Base-by-base conservation (phyloP, 1,139 yeast species). In the Taphrina confusa region DNA sequence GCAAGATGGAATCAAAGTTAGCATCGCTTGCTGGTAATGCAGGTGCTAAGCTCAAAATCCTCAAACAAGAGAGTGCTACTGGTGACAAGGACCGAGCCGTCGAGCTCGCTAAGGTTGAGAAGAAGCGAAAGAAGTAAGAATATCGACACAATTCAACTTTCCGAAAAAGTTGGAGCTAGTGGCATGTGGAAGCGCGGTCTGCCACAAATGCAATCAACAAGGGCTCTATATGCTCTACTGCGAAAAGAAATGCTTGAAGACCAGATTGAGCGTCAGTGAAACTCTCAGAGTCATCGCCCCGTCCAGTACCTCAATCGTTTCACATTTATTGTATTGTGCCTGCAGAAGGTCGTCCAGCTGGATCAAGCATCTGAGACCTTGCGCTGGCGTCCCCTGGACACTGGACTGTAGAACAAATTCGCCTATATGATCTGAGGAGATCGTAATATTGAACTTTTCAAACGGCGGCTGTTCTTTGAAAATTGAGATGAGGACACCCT, bases 371-470 rank as follows among this genome's bases (percentile, higher is more conserved):
- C 75, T 73, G 0, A 86, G 87, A 3, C 85, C 87, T 3, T 79
- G 78, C 22, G 76, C 65, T 5, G 73, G 69, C 34, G 75, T 72
- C 8, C 75, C 70, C 11, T 82, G 83, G 66, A 79, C 79, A 3
- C 79, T 73, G 4, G 82, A 87, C 59, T 91, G 94, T 40, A 92
- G 77, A 8, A 81, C 80, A 68, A 89, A 88, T 23, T 79, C 79
- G 0, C 92, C 94, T 6, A 82, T 84, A 65, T 81, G 78, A 68
- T 87, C 88, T 68, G 92, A 85, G 64, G 87, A 82, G 69, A 88
- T 84, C 74, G 87, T 83, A 68, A 90, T 83, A 64, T 82, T 83
- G 23, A 87, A 78, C 66, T 85, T 87, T 11, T 88, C 87, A 50
- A 82, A 79, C 62, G 80, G 81, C 23, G 80, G 75, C 1, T 81